Evolutionary conservation across 768 basidiomycete species (phyloP), one percentile per base, ranked within the genome.

Genomic region (Suillus alpinus): DNA sequence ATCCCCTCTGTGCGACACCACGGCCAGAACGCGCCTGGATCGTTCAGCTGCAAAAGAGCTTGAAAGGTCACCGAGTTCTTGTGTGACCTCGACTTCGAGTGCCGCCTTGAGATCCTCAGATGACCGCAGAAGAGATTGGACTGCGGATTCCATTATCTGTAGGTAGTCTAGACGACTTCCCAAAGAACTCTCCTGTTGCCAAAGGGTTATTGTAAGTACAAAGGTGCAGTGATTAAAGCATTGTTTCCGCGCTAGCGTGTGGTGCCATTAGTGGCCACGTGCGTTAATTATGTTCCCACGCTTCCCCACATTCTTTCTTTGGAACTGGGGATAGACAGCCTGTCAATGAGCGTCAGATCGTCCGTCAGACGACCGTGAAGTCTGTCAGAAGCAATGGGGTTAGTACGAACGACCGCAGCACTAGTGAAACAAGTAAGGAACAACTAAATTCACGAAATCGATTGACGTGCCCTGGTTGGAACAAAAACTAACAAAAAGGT

Each of bases 1-100:
- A 56, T 75, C 69, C 64, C 77, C 74, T 61, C 72, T 78, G 62
- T 85, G 86, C 1, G 78, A 73, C 23, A 87, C 72, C 16, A 87
- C 75, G 9, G 81, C 84, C 49, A 86, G 73, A 59, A 62, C 31
- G 14, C 50, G 61, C 2, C 44, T 50, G 58, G 63, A 55, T 55
- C 37, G 53, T 6, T 55, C 53, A 55, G 37, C 16, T 26, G 23
- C 16, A 3, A 16, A 55, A 55, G 36, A 55, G 37, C 23, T 29
- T 46, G 44, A 32, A 29, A 39, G 57, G 41, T 32, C 57, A 46
- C 31, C 49, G 29, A 40, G 56, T 32, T 63, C 40, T 29, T 55
- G 37, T 23, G 61, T 50, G 36, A 36, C 49, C 10, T 68, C 36
- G 57, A 76, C 77, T 49, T 83, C 77, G 8, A 87, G 64, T 2